Evolutionary conservation across 1,139 yeast genomes (phyloP).

Genomic region (Eremothecium sinecaudum): DNA sequence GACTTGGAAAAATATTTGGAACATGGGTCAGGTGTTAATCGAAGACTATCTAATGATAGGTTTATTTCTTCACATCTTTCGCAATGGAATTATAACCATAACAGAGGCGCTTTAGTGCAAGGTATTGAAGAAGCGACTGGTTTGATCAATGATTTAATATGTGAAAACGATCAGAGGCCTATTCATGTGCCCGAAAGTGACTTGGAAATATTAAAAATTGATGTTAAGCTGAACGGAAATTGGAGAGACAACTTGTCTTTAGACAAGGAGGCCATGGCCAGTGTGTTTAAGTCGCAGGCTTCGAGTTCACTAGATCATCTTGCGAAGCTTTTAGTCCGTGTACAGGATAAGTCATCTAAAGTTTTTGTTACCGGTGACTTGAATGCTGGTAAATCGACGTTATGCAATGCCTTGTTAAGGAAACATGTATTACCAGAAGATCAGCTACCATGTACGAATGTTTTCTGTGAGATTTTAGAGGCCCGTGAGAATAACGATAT

Average conservation of each 20-base stretch:
- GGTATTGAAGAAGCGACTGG: conserved; percentile 18
- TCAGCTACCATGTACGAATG: conserved; percentile 96
- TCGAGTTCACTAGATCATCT: conserved; percentile 51
- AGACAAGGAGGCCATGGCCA: conserved; percentile 24
- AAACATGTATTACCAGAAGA: conserved; percentile 82
- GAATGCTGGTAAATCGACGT: conserved; percentile 93
- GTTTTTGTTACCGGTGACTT: conserved; percentile 95
- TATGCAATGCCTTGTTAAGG: conserved; percentile 82
- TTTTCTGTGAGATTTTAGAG: conserved; percentile 89
- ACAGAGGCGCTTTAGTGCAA: conserved; percentile 20
- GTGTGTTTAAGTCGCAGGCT: conserved; percentile 24
- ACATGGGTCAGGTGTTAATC: conserved; percentile 10
- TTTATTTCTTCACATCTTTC: conserved; percentile 25
- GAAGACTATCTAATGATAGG: conserved; percentile 17
- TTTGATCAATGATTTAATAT: conserved; percentile 17
- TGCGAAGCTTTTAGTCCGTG: conserved; percentile 65
- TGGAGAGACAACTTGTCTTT: conserved; percentile 14
- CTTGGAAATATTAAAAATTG: conserved; percentile 21
- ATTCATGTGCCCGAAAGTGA: conserved; percentile 16
- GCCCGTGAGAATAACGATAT: conserved; percentile 62
- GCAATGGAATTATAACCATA: conserved; percentile 29
- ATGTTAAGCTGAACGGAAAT: conserved; percentile 26
- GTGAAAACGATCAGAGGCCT: conserved; percentile 25
- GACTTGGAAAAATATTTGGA: conserved; percentile 4
- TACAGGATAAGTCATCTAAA: conserved; percentile 86